Evolutionary conservation across 164 flowering plant species (phyloP).

Genomic region (Stephania yunnanensis): DNA sequence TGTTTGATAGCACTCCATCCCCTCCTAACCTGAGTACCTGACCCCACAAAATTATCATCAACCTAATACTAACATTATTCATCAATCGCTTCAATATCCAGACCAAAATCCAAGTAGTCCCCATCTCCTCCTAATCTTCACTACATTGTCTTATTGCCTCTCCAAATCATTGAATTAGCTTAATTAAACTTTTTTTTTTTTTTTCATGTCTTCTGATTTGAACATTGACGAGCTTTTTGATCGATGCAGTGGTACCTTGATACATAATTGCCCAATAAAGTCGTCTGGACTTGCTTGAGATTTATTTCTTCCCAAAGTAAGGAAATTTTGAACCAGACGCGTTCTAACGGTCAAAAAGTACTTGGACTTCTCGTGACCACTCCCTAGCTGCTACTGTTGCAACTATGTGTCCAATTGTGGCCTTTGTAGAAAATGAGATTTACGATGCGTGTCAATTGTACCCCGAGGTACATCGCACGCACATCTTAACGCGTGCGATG

Average conservation of each 20-base stretch:
- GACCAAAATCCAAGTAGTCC: neutral
- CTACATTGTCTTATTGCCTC: neutral
- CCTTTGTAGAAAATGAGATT: neutral
- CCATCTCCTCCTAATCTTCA: neutral
- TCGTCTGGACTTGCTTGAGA: conserved; percentile 2
- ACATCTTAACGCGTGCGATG: too few relatives aligned
- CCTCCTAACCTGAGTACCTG: neutral
- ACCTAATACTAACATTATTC: neutral
- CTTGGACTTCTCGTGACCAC: conserved; percentile 42
- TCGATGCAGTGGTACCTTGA: neutral
- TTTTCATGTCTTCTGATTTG: neutral
- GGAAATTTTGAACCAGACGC: conserved; percentile 35
- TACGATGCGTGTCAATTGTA: too few relatives aligned
- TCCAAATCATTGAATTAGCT: neutral
- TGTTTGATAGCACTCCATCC: too few relatives aligned
- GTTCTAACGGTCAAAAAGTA: conserved; percentile 54
- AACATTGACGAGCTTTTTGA: neutral
- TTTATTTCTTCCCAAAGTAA: conserved; percentile 4
- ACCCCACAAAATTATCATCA: neutral
- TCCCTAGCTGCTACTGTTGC: conserved; percentile 28
- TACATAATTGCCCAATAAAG: neutral
- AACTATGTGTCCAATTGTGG: neutral
- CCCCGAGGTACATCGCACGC: too few relatives aligned
- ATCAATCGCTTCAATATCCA: neutral
- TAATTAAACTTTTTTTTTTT: too few relatives aligned